Evolutionary conservation across 352 stramenopile species (phyloP).

Genomic region (Plasmopara viticola): DNA sequence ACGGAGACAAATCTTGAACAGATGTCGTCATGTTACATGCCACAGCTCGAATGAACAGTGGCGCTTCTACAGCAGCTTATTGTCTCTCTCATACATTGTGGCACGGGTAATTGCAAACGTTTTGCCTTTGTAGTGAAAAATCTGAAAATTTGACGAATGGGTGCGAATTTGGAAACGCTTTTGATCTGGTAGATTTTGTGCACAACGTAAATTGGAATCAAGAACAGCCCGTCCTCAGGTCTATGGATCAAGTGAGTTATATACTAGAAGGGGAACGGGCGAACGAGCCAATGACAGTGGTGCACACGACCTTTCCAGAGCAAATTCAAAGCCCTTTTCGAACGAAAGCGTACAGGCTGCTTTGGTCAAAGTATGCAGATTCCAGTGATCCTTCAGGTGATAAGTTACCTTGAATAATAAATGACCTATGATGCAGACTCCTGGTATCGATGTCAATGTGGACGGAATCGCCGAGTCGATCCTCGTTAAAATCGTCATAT

Average conservation of each 20-base stretch:
- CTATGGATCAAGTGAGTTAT: constrained; percentile 55
- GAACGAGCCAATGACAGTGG: no score
- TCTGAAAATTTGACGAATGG: background rate
- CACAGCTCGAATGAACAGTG: constrained; percentile 42
- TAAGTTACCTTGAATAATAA: no score
- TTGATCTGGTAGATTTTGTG: constrained; percentile 47
- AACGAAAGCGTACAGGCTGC: no score
- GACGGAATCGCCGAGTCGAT: constrained; percentile 49
- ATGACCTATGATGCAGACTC: constrained; percentile 21
- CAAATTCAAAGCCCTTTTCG: no score
- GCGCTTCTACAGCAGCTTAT: constrained; percentile 47
- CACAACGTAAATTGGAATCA: constrained; percentile 45
- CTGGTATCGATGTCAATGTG: constrained; percentile 38
- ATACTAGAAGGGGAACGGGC: background rate
- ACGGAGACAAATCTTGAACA: constrained; percentile 17
- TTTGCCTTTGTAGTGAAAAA: constrained; percentile 41
- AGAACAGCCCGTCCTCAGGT: constrained; percentile 50
- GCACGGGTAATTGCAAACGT: constrained; percentile 30
- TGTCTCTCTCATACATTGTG: constrained; percentile 50
- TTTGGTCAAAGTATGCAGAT: no score
- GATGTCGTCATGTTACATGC: constrained; percentile 22
- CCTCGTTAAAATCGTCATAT: constrained; percentile 38
- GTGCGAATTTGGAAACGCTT: constrained; percentile 9
- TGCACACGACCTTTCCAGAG: no score
- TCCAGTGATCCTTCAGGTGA: no score